A percentile compares a stretch with the other conserved stretches of the same genome.
Evolutionary conservation across 1,284 basidiomycete genomes (phyloP).

Genomic region (Heliocybe sulcata): DNA sequence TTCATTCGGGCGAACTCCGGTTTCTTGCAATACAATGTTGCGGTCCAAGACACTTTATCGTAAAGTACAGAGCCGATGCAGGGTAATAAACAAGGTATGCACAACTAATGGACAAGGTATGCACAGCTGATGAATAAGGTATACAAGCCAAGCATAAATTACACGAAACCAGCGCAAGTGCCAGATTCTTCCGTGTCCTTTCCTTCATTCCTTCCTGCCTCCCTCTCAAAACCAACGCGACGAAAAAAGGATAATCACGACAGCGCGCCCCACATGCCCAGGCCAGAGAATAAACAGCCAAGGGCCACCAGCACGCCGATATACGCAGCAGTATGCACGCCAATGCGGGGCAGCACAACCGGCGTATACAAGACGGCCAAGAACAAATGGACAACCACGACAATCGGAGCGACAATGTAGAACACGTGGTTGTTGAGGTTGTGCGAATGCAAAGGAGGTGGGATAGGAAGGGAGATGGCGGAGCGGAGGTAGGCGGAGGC

Average conservation of each 20-base stretch:
- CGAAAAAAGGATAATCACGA: slow-evolving; percentile 34
- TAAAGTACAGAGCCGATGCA: too few relatives aligned
- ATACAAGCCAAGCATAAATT: too few relatives aligned
- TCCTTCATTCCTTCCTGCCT: too few relatives aligned
- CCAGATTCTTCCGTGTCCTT: too few relatives aligned
- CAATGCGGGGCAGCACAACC: slow-evolving; percentile 53
- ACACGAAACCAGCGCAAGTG: too few relatives aligned
- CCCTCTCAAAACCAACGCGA: too few relatives aligned
- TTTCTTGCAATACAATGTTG: too few relatives aligned
- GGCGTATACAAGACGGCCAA: slow-evolving; percentile 56
- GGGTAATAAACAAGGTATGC: too few relatives aligned
- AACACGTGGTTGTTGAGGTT: slow-evolving; percentile 25
- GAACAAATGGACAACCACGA: slow-evolving; percentile 40
- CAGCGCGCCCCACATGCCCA: slow-evolving; percentile 60
- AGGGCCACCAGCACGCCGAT: slow-evolving; percentile 54
- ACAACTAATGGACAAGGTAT: too few relatives aligned
- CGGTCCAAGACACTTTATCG: too few relatives aligned
- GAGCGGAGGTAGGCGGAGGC: slow-evolving; percentile 53
- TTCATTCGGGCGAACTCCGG: too few relatives aligned
- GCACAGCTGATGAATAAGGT: too few relatives aligned
- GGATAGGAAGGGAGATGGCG: slow-evolving; percentile 18
- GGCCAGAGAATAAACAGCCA: slow-evolving; percentile 57
- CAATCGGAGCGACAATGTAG: slow-evolving; percentile 36
- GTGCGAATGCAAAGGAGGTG: slow-evolving; percentile 12
- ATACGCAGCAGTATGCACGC: slow-evolving; percentile 66